Evolutionary conservation across 805 yeast genomes (phyloP), one percentile per base, ranked within the genome.

Genomic region (Pichia kluyveri): DNA sequence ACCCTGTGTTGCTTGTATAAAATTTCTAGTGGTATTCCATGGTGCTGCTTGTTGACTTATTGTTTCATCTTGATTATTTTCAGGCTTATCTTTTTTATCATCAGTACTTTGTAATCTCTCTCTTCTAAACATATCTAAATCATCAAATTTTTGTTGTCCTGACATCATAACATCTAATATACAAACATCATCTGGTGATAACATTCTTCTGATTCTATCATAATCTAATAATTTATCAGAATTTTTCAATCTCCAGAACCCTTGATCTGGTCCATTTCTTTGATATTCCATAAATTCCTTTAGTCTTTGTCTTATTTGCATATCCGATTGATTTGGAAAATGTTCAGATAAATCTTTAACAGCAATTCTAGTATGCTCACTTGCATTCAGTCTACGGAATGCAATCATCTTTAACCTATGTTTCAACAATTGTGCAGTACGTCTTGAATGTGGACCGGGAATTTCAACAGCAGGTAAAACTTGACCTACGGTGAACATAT

Each of bases 211-310:
- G 2, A 86, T 80, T 42, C 79, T 82, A 39, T 85, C 93, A 59
- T 83, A 89, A 39, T 71, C 76, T 1, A 96, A 93, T 11, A 90
- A 70, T 1, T 75, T 71, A 44, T 76, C 79, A 42, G 80, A 85
- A 4, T 71, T 68, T 58, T 87, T 87, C 49, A 93, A 72, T 60
- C 89, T 91, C 99, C 99, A 93, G 59, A 71, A 85, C 0, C 97
- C 96, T 56, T 89, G 96, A 64, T 90, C 97, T 8, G 83, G 87
- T 12, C 98, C 98, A 38, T 83, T 80, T 57, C 97, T 74, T 67
- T 91, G 97, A 59, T 86, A 93, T 59, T 90, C 97, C 99, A 93
- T 93, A 58, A 93, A 93, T 67, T 93, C 99, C 65, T 93, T 93
- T 48, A 93, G 73, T 52, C 96, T 75, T 67, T 91, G 98, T 57